phyloP scores from a whole-genome alignment of 805 yeast genomes.

The Lipomyces chichibuensis region DNA sequence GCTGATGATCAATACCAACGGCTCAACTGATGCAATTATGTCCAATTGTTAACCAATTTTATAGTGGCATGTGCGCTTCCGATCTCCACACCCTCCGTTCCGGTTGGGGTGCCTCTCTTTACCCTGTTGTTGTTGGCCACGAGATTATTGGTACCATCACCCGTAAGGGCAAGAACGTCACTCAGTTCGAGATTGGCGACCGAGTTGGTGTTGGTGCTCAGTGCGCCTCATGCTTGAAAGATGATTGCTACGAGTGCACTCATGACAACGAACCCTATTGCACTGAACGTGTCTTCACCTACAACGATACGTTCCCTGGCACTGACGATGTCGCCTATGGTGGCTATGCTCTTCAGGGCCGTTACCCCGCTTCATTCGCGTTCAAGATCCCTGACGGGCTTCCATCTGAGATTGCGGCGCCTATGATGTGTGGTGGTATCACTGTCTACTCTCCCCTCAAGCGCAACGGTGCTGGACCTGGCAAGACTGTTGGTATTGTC shows the following conservation, averaged over 20 bases:
- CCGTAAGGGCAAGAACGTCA: slow-evolving; percentile 59
- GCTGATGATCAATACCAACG: neutral
- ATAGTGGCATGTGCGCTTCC: slow-evolving; percentile 57
- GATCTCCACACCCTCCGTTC: slow-evolving; percentile 58
- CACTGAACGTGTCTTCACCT: slow-evolving; percentile 54
- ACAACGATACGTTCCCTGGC: slow-evolving; percentile 44
- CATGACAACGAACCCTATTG: slow-evolving; percentile 62
- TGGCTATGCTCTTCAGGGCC: slow-evolving; percentile 68
- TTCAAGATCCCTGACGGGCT: slow-evolving; percentile 64
- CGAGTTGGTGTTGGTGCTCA: slow-evolving; percentile 83
- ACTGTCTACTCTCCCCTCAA: slow-evolving; percentile 70
- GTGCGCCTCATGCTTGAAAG: slow-evolving; percentile 55
- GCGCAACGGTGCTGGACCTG: slow-evolving; percentile 53
- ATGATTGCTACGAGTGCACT: slow-evolving; percentile 61
- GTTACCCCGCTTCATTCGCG: slow-evolving; percentile 62
- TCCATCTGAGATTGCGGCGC: slow-evolving; percentile 62
- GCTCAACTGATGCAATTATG: neutral
- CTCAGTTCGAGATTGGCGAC: slow-evolving; percentile 61
- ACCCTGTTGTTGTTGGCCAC: slow-evolving; percentile 55
- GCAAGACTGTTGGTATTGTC: slow-evolving; percentile 59
- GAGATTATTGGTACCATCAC: slow-evolving; percentile 46
- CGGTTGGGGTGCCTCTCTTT: slow-evolving; percentile 52
- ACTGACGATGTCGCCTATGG: slow-evolving; percentile 46
- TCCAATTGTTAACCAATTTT: slow-evolving; percentile 9
- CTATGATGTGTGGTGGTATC: slow-evolving; percentile 76